Conservation (phyloP, 495 filamentous ascomycete species). For the Sabuloglossum arenarium region DNA sequence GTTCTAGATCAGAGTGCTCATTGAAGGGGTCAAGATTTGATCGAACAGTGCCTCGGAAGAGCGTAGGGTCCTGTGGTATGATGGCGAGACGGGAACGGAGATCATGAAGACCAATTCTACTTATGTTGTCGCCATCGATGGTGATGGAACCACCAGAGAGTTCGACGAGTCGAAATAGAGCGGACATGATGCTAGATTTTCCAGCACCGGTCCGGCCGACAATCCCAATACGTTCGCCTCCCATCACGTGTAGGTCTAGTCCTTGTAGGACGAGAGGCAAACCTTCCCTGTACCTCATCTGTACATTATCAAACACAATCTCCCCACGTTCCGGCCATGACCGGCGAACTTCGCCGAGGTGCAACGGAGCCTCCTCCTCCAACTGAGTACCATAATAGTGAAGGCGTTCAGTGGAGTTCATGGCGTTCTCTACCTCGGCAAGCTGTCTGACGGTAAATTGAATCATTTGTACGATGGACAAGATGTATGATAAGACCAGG, state of each 20-base stretch:
- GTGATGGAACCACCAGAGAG: constrained; percentile 63
- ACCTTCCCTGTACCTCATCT: constrained; percentile 76
- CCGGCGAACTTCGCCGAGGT: constrained; percentile 38
- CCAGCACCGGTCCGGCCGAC: constrained; percentile 88
- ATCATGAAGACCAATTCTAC: constrained; percentile 63
- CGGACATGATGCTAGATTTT: constrained; percentile 86
- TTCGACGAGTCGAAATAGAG: constrained; percentile 79
- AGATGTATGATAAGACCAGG: constrained; percentile 77
- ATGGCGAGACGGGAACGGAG: constrained; percentile 78
- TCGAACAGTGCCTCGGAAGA: constrained; percentile 81
- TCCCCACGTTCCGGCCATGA: constrained; percentile 71
- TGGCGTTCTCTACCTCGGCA: constrained; percentile 90
- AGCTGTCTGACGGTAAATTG: constrained; percentile 89
- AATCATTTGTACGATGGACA: constrained; percentile 87
- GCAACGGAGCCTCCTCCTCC: constrained; percentile 70
- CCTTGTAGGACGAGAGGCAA: constrained; percentile 71
- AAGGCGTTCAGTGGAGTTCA: constrained; percentile 92
- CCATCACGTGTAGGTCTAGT: constrained; percentile 52
- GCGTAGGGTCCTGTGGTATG: constrained; percentile 89
- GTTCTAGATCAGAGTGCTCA: constrained; percentile 67
- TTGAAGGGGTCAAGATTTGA: constrained; percentile 84
- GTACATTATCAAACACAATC: constrained; percentile 63
- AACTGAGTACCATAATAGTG: constrained; percentile 75
- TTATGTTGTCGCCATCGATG: constrained; percentile 83
- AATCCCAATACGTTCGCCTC: constrained; percentile 81